Percentiles rank a stretch among this genome's conserved stretches.
Conservation (phyloP, 164 flowering plant species). For the Dillenia suffruticosa region DNA sequence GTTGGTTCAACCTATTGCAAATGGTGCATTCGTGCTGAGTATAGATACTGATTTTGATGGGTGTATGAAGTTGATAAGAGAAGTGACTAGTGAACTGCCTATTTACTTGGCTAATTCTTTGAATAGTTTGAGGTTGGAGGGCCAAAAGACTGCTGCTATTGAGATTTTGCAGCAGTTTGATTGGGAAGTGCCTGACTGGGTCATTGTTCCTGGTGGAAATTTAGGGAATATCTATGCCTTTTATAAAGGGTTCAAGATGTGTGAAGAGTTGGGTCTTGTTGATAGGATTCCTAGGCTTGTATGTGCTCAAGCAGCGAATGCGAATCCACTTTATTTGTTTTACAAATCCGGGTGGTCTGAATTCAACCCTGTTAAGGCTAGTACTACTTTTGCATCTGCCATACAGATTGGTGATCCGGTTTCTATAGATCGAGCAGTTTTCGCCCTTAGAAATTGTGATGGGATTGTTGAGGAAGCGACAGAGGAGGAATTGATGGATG, state of each 20-base stretch:
- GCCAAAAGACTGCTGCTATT: constrained; percentile 88
- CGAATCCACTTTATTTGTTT: constrained; percentile 74
- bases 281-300: constrained; percentile 72
- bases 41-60: constrained; percentile 91
- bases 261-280: constrained; percentile 75
- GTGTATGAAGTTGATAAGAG: constrained; percentile 84
- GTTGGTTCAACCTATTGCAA: constrained; percentile 81
- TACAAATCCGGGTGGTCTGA: constrained; percentile 70
- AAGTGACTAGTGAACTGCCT: constrained; percentile 75
- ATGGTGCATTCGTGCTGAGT: constrained; percentile 83
- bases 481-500: constrained; percentile 91
- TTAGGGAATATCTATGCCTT: constrained; percentile 89
- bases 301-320: constrained; percentile 92
- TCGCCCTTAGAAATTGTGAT: constrained; percentile 54
- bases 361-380: constrained; percentile 57
- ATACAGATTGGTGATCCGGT: constrained; percentile 96
- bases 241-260: constrained; percentile 91
- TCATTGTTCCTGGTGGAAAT: constrained; percentile 90
- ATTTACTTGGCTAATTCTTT: constrained; percentile 84
- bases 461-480: constrained; percentile 95
- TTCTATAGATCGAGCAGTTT: constrained; percentile 84
- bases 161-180: constrained; percentile 95
- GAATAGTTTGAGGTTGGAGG: constrained; percentile 83
- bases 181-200: constrained; percentile 98
- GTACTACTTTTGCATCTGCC: constrained; percentile 78